Evolutionary conservation across 306 rosid genomes (phyloP), one percentile per base, ranked within the genome.

Genomic region (Ceratonia siliqua): DNA sequence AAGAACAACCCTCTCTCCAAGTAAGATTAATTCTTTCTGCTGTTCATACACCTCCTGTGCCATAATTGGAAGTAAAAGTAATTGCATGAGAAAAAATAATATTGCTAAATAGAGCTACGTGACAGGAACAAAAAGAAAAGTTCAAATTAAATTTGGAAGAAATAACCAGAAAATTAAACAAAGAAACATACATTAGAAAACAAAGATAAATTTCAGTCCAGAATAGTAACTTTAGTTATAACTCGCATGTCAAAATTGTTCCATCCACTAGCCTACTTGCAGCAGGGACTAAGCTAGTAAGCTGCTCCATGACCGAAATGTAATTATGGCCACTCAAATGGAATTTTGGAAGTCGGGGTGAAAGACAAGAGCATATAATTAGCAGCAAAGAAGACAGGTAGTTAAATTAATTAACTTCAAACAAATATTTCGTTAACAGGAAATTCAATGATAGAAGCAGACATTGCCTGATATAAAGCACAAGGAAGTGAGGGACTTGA

Each of bases 1-100:
- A 67, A 94, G 98, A 83, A 94, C 98, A 84, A 86, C 86, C 82
- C 97, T 91, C 89, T 94, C 98, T 75, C 91, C 98, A 54, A 84
- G 75, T 88, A 94, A 78, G 70, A 91, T 86, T 80, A 90, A 78
- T 78, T 91, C 96, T 70, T 91, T 92, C 84, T 94, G 98, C 82
- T 90, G 97, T 74, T 94, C 98, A 81, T 90, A 90, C 76, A 90
- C 95, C 78, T 94, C 98, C 98, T 94, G 97, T 84, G 65, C 77
- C 64, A 87, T 28, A 58, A 39, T 61, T 54, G 59, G 35, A 72
- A 22, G 53, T 53, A 52, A 68, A 69, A 58, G 65, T 46, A 69
- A 49, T 32, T 54, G 24, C 48, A 63, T 53, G 25, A 78, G 70
- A 62, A 74, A 75, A 20, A 18, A 33, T 41, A 30, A 76, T 0